phyloP scores from a whole-genome alignment of 495 filamentous ascomycete species.

The Hypoxylon perforatum region DNA sequence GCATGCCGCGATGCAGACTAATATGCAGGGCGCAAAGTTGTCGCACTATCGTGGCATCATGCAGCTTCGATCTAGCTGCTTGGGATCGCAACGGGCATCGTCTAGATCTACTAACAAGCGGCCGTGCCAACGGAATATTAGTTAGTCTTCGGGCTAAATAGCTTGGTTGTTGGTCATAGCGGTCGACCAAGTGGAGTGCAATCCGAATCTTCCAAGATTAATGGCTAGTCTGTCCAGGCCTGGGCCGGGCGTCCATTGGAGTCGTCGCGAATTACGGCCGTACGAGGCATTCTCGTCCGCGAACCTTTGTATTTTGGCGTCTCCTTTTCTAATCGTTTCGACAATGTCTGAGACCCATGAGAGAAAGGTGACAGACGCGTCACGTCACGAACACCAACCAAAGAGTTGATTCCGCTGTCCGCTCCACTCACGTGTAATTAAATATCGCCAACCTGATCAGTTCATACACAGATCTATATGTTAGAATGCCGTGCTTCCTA shows the following conservation, averaged over 20 bases:
- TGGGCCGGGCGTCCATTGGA: background rate
- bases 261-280: background rate
- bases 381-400: too few relatives aligned
- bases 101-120: background rate
- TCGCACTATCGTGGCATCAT: background rate
- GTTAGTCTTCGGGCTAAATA: background rate
- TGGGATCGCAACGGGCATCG: background rate
- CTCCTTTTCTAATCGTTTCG: background rate
- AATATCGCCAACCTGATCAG: too few relatives aligned
- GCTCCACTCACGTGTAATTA: too few relatives aligned
- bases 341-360: too few relatives aligned
- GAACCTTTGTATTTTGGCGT: background rate
- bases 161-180: conserved; percentile 4
- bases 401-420: too few relatives aligned
- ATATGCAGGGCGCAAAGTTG: background rate
- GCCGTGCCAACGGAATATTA: background rate
- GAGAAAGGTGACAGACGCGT: too few relatives aligned
- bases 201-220: background rate
- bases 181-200: conserved; percentile 5
- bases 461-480: too few relatives aligned
- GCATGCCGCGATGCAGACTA: background rate
- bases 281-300: background rate
- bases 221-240: background rate
- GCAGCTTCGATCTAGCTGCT: background rate
- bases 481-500: too few relatives aligned